These are phyloP conservation scores for Phytophthora fragariae DNA, from an alignment of 352 stramenopile species.

Conservation along the genomic window DNA sequence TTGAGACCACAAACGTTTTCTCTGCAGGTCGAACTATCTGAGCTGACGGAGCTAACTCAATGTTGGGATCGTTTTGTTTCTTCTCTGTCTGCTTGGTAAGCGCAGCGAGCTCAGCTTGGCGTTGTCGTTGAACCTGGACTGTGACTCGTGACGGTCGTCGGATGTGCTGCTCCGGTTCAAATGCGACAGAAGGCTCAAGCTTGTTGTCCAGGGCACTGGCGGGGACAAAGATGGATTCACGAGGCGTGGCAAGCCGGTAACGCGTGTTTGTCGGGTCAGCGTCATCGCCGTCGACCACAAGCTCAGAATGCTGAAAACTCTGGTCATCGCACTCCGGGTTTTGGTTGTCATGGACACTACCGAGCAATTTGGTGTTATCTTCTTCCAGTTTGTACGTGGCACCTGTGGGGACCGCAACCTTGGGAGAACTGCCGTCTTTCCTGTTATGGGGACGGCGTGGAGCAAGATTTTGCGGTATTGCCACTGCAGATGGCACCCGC, in stretches of 20 bases:
- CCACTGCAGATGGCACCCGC: slow-evolving; percentile 14
- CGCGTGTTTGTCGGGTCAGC: slow-evolving; percentile 21
- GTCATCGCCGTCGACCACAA: slow-evolving; percentile 20
- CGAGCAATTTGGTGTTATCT: not conserved
- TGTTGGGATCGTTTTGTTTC: slow-evolving; percentile 15
- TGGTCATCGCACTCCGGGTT: not conserved
- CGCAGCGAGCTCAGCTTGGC: slow-evolving; percentile 49
- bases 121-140: slow-evolving; percentile 51
- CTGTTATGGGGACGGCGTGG: slow-evolving; percentile 19
- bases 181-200: not conserved
- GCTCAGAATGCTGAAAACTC: not conserved
- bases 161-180: slow-evolving; percentile 19
- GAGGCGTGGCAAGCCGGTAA: slow-evolving; percentile 43
- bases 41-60: not conserved
- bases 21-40: slow-evolving; percentile 23
- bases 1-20: slow-evolving; percentile 17
- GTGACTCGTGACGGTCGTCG: slow-evolving; percentile 34
- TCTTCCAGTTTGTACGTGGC: slow-evolving; percentile 5
- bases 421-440: slow-evolving; percentile 15
- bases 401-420: not conserved
- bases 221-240: slow-evolving; percentile 62
- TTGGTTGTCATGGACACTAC: slow-evolving; percentile 23
- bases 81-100: slow-evolving; percentile 30
- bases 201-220: slow-evolving; percentile 24
- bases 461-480: slow-evolving; percentile 5